Conservation (phyloP, 1,284 basidiomycete genomes). For the Ganoderma leucocontextum region DNA sequence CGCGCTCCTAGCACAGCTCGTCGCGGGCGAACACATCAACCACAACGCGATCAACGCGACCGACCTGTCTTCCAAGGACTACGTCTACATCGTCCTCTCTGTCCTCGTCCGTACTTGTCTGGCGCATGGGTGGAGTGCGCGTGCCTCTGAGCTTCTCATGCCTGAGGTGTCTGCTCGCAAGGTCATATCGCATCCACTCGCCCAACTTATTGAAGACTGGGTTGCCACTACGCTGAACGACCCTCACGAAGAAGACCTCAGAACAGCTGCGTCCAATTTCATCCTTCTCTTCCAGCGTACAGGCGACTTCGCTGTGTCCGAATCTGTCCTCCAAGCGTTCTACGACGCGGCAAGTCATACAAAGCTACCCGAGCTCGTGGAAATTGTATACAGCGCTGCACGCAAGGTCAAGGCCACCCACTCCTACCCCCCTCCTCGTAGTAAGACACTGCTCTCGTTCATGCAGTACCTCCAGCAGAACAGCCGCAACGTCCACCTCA, state of each 20-base stretch:
- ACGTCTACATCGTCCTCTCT: slow-evolving; percentile 53
- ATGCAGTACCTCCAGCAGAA: slow-evolving; percentile 51
- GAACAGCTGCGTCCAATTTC: slow-evolving; percentile 22
- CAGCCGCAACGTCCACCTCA: slow-evolving; percentile 50
- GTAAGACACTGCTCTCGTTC: slow-evolving; percentile 56
- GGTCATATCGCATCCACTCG: slow-evolving; percentile 22
- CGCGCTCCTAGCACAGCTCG: slow-evolving; percentile 44
- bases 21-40: slow-evolving; percentile 44
- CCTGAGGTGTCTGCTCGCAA: slow-evolving; percentile 16
- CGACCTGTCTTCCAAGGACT: slow-evolving; percentile 45
- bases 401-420: slow-evolving; percentile 37
- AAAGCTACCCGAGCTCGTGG: slow-evolving; percentile 27
- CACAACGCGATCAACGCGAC: slow-evolving; percentile 48
- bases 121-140: slow-evolving; percentile 56
- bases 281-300: slow-evolving; percentile 26
- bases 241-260: slow-evolving; percentile 31
- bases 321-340: slow-evolving; percentile 37
- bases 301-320: slow-evolving; percentile 26
- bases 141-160: slow-evolving; percentile 49
- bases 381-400: slow-evolving; percentile 45
- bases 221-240: slow-evolving; percentile 28
- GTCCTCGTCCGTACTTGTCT: slow-evolving; percentile 56
- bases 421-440: slow-evolving; percentile 58
- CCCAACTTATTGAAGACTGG: slow-evolving; percentile 27
- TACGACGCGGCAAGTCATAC: slow-evolving; percentile 36